Conservation (phyloP, 306 rosid species). For the Geum urbanum region DNA sequence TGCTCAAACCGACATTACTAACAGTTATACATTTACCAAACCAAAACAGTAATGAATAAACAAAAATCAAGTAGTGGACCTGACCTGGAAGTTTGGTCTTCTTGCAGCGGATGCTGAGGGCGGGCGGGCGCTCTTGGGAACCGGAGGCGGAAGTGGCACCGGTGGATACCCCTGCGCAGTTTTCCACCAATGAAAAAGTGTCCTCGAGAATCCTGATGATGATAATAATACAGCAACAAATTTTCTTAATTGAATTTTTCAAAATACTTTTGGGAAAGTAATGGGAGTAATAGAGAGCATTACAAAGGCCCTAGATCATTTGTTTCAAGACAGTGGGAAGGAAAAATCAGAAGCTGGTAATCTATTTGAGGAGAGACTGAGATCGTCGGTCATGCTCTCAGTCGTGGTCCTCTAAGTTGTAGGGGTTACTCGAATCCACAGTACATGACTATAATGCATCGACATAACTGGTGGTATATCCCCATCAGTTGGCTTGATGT, state of each 20-base stretch:
- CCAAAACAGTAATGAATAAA: too few species aligned
- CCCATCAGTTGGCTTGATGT: slow-evolving; percentile 8
- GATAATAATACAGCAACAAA: slow-evolving; percentile 27
- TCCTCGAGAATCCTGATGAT: slow-evolving; percentile 27
- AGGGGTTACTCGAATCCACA: slow-evolving; percentile 47
- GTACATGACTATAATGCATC: slow-evolving; percentile 36
- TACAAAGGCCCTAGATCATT: slow-evolving; percentile 32
- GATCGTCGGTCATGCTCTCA: slow-evolving; percentile 58
- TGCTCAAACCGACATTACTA: too few species aligned
- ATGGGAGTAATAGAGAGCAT: slow-evolving; percentile 48
- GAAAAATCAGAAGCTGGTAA: slow-evolving; percentile 17
- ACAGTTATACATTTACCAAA: too few species aligned
- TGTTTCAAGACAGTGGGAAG: slow-evolving; percentile 32
- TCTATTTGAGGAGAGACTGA: slow-evolving; percentile 48
- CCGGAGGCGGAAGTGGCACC: too few species aligned
- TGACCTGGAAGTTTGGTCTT: too few species aligned
- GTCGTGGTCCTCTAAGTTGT: slow-evolving; percentile 65
- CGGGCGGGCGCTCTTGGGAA: too few species aligned
- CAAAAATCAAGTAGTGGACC: too few species aligned
- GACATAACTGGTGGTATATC: slow-evolving; percentile 29
- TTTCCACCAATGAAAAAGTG: not conserved
- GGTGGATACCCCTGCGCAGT: not conserved
- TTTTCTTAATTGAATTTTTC: slow-evolving; percentile 38
- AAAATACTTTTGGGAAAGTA: slow-evolving; percentile 35
- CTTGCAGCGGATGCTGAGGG: too few species aligned